A percentile compares a stretch with the other conserved stretches of the same genome.
phyloP scores from a whole-genome alignment of 2,329 filamentous ascomycete genomes.

The Beauveria sp. region DNA sequence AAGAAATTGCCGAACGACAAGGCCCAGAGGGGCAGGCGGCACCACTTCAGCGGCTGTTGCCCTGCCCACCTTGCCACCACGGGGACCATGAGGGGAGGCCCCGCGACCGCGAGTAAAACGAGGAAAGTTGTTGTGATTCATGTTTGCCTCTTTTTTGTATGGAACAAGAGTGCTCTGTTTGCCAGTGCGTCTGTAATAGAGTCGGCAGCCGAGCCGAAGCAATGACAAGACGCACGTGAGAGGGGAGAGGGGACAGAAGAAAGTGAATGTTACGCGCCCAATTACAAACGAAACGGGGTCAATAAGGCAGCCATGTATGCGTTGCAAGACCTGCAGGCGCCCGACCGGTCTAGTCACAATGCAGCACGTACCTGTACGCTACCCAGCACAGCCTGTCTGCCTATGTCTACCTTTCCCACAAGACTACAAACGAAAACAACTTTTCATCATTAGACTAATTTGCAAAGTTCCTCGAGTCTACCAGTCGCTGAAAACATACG shows the following conservation, averaged over 20 bases:
- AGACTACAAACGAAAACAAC: not conserved
- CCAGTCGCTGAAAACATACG: not conserved
- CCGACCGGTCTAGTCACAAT: not conserved
- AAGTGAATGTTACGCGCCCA: not conserved
- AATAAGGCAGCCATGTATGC: not conserved
- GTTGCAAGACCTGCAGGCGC: not conserved
- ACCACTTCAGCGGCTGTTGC: not conserved
- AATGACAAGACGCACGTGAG: not conserved
- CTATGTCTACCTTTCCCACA: not conserved
- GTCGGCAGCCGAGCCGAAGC: not conserved
- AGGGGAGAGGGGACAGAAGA: not conserved
- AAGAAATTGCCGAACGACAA: not conserved
- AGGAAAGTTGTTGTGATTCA: not conserved
- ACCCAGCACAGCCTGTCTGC: not conserved
- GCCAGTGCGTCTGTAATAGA: not conserved
- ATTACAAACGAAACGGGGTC: not conserved
- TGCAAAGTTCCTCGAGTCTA: not conserved
- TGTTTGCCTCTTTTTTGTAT: not conserved
- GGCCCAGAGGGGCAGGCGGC: not conserved
- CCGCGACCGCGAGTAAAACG: not conserved
- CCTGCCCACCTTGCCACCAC: not conserved
- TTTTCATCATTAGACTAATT: not conserved
- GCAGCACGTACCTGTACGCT: not conserved
- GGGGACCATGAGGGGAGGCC: not conserved
- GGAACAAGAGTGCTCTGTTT: not conserved